Evolutionary conservation across 2,329 filamentous ascomycete genomes (phyloP).

Genomic region (Ilyonectria mors-panacis): DNA sequence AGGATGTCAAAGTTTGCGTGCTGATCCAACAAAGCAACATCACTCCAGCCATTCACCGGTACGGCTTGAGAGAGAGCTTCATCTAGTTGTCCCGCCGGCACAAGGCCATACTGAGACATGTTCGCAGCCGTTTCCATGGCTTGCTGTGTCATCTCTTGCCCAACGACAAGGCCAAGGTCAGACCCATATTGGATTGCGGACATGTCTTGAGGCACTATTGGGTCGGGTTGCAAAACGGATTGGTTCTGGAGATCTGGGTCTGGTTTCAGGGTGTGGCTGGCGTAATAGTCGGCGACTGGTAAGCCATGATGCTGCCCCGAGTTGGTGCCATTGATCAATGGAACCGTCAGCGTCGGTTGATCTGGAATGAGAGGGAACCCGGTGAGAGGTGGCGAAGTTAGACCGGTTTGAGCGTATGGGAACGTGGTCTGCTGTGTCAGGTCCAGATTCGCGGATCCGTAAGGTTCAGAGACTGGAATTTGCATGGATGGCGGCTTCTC

Average conservation of each 20-base stretch:
- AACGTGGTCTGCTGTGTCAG: conserved; percentile 34
- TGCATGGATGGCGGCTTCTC: conserved; percentile 48
- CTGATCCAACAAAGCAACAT: conserved; percentile 41
- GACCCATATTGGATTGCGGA: conserved; percentile 41
- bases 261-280: conserved; percentile 38
- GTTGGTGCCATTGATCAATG: conserved; percentile 32
- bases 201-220: conserved; percentile 35
- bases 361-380: conserved; percentile 42
- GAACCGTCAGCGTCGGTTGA: conserved; percentile 35
- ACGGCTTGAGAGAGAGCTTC: conserved; percentile 28
- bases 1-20: conserved; percentile 49
- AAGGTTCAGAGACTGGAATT: conserved; percentile 38
- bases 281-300: conserved; percentile 40
- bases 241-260: conserved; percentile 38
- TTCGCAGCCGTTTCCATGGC: conserved; percentile 28
- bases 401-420: conserved; percentile 36
- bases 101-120: conserved; percentile 38
- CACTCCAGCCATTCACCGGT: conserved; percentile 36
- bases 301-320: conserved; percentile 37
- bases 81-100: conserved; percentile 32
- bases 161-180: conserved; percentile 32
- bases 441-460: conserved; percentile 31
- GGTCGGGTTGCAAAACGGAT: conserved; percentile 35
- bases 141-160: conserved; percentile 35
- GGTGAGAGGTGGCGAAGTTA: conserved; percentile 40